phyloP scores from a whole-genome alignment of 352 stramenopile genomes.

The Albugo laibachii region DNA sequence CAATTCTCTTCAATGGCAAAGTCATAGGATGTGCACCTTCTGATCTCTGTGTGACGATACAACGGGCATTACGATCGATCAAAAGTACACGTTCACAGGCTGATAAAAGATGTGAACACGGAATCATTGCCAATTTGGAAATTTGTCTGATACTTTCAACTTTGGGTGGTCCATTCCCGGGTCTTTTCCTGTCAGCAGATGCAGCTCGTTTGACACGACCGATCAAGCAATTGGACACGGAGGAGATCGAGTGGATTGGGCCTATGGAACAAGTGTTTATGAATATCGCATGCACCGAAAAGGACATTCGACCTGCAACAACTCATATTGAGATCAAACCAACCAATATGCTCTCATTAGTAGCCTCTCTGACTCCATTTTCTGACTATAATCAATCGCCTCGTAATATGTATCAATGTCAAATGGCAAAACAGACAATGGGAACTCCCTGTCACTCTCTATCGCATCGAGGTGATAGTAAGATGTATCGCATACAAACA shows the following conservation, averaged over 20 bases:
- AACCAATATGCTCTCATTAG: slow-evolving; percentile 98
- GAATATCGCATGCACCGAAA: slow-evolving; percentile 92
- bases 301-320: slow-evolving; percentile 90
- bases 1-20: slow-evolving; percentile 93
- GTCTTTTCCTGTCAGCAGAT: slow-evolving; percentile 94
- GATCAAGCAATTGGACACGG: slow-evolving; percentile 80
- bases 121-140: slow-evolving; percentile 60
- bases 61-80: slow-evolving; percentile 34
- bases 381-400: slow-evolving; percentile 99
- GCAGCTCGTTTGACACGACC: slow-evolving; percentile 87
- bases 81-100: slow-evolving; percentile 29
- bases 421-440: slow-evolving; percentile 99
- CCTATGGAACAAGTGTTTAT: slow-evolving; percentile 96
- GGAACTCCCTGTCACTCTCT: slow-evolving; percentile 95
- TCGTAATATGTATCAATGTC: slow-evolving; percentile 99
- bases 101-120: slow-evolving; percentile 28
- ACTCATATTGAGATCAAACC: slow-evolving; percentile 98
- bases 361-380: slow-evolving; percentile 97
- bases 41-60: slow-evolving; percentile 76
- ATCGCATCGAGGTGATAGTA: slow-evolving; percentile 94
- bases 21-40: slow-evolving; percentile 82
- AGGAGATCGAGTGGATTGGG: slow-evolving; percentile 92
- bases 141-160: slow-evolving; percentile 63
- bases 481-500: slow-evolving; percentile 98
- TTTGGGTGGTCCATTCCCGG: slow-evolving; percentile 88